Evolutionary conservation across 163 green algal genomes (phyloP).

Genomic region (Scenedesmus sp.): DNA sequence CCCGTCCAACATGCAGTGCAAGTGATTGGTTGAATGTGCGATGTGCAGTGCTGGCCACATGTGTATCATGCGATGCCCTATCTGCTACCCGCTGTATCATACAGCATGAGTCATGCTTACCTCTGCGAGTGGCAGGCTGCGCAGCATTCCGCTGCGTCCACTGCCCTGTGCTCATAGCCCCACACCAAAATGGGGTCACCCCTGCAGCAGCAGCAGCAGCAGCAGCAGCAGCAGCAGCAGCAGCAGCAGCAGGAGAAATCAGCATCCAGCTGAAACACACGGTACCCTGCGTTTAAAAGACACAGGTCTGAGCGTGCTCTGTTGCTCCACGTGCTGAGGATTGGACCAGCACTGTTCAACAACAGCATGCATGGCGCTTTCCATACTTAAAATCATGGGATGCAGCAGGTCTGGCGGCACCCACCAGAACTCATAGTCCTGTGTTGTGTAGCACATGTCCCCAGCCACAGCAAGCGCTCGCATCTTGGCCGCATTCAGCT

Average conservation of each 20-base stretch:
- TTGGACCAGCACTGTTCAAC: no score
- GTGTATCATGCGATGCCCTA: no score
- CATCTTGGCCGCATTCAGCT: constrained; percentile 1
- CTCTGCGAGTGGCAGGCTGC: constrained; percentile 52
- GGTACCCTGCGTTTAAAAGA: background rate
- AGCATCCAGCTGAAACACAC: no score
- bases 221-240: background rate
- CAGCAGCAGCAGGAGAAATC: no score
- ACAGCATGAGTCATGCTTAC: background rate
- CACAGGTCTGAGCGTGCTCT: no score
- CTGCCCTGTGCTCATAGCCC: constrained; percentile 49
- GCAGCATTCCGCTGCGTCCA: constrained; percentile 56
- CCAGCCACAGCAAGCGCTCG: constrained; percentile 27
- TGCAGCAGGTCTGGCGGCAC: background rate
- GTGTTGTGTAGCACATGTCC: constrained; percentile 27
- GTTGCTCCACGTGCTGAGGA: no score
- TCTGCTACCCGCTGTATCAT: no score
- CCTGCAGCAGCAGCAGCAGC: constrained; percentile 26
- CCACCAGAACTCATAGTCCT: constrained; percentile 32
- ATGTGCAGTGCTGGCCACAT: no score
- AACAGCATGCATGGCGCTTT: no score
- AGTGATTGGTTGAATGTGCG: no score
- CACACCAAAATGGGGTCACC: constrained; percentile 48
- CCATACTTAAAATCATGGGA: no score
- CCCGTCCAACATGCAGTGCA: no score